phyloP scores from a whole-genome alignment of 1,284 basidiomycete species.

The Mycena sp. region DNA sequence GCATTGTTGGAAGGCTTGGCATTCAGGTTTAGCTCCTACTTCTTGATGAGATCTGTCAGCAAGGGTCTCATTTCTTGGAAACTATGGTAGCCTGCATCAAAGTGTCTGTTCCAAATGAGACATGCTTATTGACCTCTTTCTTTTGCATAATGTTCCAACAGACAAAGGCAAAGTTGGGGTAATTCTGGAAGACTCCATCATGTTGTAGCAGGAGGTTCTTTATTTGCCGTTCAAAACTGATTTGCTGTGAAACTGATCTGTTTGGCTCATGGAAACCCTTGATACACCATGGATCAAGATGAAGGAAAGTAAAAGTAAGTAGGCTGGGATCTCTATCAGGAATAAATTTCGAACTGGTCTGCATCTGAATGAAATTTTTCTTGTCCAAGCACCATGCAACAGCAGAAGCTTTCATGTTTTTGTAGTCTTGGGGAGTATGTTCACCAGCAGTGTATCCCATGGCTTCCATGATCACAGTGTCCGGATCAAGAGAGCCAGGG shows the following conservation, averaged over 20 bases:
- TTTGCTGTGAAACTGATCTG: background rate
- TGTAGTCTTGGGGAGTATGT: background rate
- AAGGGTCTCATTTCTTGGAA: background rate
- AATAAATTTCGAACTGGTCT: background rate
- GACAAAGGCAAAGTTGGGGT: background rate
- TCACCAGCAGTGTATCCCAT: background rate
- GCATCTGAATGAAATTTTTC: background rate
- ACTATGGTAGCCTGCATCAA: background rate
- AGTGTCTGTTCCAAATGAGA: background rate
- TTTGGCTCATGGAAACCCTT: background rate
- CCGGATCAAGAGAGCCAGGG: background rate
- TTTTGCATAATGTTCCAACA: background rate
- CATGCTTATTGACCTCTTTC: background rate
- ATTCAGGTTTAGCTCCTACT: background rate
- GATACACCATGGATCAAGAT: constrained; percentile 2
- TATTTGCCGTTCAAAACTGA: background rate
- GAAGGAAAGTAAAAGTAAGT: background rate
- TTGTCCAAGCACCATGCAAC: background rate
- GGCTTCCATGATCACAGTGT: background rate
- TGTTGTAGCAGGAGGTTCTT: background rate
- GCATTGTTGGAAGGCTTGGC: background rate
- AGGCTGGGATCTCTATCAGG: background rate
- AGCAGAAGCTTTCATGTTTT: background rate
- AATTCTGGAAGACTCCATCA: background rate
- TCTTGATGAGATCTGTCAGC: background rate